Base-by-base conservation (phyloP, 2,329 filamentous ascomycete species). In the Gremmenia infestans region DNA sequence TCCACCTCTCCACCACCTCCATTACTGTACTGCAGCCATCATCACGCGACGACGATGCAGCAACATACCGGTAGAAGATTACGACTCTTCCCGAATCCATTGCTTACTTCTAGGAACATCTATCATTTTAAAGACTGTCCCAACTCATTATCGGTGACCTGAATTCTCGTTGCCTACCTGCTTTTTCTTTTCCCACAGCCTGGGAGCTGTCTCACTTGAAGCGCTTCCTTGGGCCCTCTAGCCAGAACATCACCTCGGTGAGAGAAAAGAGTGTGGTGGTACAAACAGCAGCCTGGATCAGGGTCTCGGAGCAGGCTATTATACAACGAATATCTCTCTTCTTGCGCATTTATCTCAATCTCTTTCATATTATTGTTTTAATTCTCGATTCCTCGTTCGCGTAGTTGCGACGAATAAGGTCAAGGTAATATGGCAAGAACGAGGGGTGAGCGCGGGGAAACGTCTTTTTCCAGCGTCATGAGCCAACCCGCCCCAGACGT, bases 401-500 rank as follows among this genome's bases (percentile, higher is more conserved):
- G 39, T 49, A 22, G 43, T 48, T 40, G 52, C 52, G 45, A 54
- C 43, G 22, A 54, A 14, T 19, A 52, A 28, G 15, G 9, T 14
- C 40, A 12, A 17, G 12, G 45, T 6, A 40, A 11, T 43, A 61
- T 61, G 59, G 50, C 59, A 17, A 59, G 58, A 46, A 50, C 49
- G 17, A 53, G 53, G 48, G 55, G 53, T 22, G 25, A 46, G 6
- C 40, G 50, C 40, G 50, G 50, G 40, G 62, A 66, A 40, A 64
- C 52, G 17, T 63, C 73, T n/a, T 63, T 76, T 17, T 67, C 63
- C 57, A 73, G 74, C 54, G 70, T 70, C 48, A 74, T 76, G 72
- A 69, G 73, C 4, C 58, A 68, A 17, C 74, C 74, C 8, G 28
- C 28, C 8, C 28, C 28, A 32, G 71, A 70, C 48, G 67, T 76